Percentiles rank a stretch among this genome's conserved stretches.
Evolutionary conservation across 2,329 filamentous ascomycete genomes (phyloP).

Genomic region (Talaromyces islandicus): DNA sequence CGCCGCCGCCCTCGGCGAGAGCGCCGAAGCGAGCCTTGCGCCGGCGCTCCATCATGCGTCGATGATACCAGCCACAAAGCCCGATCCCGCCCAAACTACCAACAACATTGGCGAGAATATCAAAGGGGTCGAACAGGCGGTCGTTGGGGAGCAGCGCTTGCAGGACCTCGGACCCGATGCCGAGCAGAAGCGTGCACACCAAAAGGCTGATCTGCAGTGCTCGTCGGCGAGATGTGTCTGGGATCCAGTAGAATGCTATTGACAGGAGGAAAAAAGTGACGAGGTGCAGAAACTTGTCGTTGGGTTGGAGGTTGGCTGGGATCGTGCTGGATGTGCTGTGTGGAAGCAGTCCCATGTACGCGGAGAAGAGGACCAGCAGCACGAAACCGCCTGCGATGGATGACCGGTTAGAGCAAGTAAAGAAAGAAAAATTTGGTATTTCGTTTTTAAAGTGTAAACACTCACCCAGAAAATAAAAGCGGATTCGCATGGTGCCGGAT

Average conservation of each 20-base stretch:
- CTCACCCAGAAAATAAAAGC: constrained; percentile 81
- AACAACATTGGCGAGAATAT: constrained; percentile 80
- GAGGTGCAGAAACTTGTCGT: constrained; percentile 87
- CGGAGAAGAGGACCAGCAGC: constrained; percentile 65
- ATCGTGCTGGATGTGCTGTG: constrained; percentile 31
- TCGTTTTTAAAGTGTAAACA: background rate
- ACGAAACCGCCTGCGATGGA: constrained; percentile 56
- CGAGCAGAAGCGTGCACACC: constrained; percentile 63
- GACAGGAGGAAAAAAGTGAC: constrained; percentile 88
- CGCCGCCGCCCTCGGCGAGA: constrained; percentile 48
- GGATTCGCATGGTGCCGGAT: constrained; percentile 64
- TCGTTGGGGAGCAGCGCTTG: constrained; percentile 63
- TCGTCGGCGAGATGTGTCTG: constrained; percentile 83
- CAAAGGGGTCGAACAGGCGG: constrained; percentile 68
- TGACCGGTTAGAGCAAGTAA: constrained; percentile 3
- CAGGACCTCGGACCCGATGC: constrained; percentile 54
- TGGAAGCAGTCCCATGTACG: constrained; percentile 70
- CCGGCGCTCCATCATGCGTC: constrained; percentile 87
- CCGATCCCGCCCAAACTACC: constrained; percentile 68
- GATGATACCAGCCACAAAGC: constrained; percentile 86
- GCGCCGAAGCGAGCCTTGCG: constrained; percentile 67
- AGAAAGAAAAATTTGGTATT: background rate
- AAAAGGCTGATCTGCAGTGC: constrained; percentile 76
- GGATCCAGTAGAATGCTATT: constrained; percentile 84
- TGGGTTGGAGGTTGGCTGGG: constrained; percentile 53